Percentiles rank a stretch among this genome's conserved stretches.
Conservation (phyloP, 1,284 basidiomycete genomes). For the Ceratobasidium theobromae region DNA sequence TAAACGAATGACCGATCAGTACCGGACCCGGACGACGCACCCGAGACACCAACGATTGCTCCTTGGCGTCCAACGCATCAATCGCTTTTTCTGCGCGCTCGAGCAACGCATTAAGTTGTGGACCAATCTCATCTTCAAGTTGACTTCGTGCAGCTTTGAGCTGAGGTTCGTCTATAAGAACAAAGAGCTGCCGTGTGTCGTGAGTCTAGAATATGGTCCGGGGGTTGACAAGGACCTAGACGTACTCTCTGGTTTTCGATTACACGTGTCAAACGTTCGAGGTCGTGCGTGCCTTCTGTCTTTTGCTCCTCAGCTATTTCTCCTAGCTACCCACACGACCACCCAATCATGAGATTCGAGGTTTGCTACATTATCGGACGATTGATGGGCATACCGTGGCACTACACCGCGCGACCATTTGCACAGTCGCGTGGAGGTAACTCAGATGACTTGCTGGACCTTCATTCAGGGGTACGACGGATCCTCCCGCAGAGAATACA, state of each 20-base stretch:
- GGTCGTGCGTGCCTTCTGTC: slow-evolving; percentile 29
- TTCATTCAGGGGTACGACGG: slow-evolving; percentile 28
- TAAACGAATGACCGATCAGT: background rate
- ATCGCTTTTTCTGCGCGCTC: slow-evolving; percentile 34
- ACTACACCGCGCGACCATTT: slow-evolving; percentile 19
- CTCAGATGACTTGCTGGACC: slow-evolving; percentile 25
- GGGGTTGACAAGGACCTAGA: background rate
- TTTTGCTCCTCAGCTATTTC: slow-evolving; percentile 24
- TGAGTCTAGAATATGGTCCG: background rate
- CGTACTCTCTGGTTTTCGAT: slow-evolving; percentile 35
- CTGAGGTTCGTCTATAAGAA: slow-evolving; percentile 34
- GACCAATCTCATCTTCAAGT: slow-evolving; percentile 32
- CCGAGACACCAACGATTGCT: slow-evolving; percentile 29
- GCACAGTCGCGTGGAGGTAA: slow-evolving; percentile 25
- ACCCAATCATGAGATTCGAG: background rate
- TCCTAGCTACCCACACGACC: background rate
- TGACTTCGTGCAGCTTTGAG: slow-evolving; percentile 32
- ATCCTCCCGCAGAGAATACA: slow-evolving; percentile 23
- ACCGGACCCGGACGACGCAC: background rate
- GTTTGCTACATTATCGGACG: background rate
- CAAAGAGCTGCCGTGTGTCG: slow-evolving; percentile 23
- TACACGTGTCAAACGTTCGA: slow-evolving; percentile 32
- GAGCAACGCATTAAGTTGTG: slow-evolving; percentile 33
- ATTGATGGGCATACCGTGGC: background rate
- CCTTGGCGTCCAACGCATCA: slow-evolving; percentile 31